Percentiles rank a stretch among this genome's conserved stretches.
These are phyloP conservation scores for Rhizoclosmatium globosum DNA, from an alignment of 192 early-diverging fungal genomes.

Conservation along the genomic window DNA sequence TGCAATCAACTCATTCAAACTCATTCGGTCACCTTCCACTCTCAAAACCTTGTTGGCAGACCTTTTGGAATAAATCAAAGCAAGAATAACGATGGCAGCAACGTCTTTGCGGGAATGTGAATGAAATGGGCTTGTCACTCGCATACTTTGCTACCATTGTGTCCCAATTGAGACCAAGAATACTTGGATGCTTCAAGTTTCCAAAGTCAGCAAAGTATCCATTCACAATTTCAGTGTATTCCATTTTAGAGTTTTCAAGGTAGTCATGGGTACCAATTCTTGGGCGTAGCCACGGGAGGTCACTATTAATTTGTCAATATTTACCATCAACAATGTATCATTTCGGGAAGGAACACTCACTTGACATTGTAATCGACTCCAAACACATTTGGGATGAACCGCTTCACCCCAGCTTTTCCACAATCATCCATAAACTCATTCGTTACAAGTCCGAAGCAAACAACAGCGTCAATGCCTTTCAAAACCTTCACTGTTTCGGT, in stretches of 20 bases:
- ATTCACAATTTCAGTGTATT: constrained; percentile 1
- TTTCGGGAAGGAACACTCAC: not conserved
- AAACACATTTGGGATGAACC: constrained; percentile 4
- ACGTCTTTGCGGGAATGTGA: constrained; percentile 5
- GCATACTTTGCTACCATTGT: not conserved
- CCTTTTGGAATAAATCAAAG: not conserved
- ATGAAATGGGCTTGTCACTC: not conserved
- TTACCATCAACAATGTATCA: too few species aligned
- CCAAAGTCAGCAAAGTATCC: not conserved
- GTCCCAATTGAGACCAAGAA: not conserved
- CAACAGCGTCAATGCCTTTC: not conserved
- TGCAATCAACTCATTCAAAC: not conserved
- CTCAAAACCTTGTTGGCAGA: not conserved
- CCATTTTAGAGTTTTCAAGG: not conserved
- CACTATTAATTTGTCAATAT: too few species aligned
- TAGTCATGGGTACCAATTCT: not conserved
- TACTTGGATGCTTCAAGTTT: not conserved
- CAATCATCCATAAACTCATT: not conserved
- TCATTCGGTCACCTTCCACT: not conserved
- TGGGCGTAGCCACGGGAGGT: not conserved
- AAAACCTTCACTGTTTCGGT: not conserved
- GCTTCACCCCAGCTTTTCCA: not conserved
- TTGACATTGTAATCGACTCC: constrained; percentile 2
- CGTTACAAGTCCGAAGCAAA: not conserved
- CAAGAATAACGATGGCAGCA: not conserved